Evolutionary conservation across 495 filamentous ascomycete species (phyloP), one percentile per base, ranked within the genome.

Genomic region (Penicillium lividum): DNA sequence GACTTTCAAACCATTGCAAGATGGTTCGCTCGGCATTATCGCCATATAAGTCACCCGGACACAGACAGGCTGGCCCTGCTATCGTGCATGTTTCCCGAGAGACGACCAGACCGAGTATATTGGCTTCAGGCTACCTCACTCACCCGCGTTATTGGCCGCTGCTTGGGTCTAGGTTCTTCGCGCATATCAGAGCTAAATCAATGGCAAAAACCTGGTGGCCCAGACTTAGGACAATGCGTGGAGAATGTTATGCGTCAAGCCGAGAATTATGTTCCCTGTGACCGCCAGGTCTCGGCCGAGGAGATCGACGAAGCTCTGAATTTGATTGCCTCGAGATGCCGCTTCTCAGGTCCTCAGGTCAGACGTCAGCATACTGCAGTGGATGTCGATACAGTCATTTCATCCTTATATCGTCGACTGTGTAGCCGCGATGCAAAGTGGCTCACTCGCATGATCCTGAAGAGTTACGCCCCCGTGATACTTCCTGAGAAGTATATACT

Each of bases 381-480:
- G 0, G 71, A 80, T 40, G 68, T 77, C 8, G 82, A 86, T 22
- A 65, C 73, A 8, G 61, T 77, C 8, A 65, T 92, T 1, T 75
- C 77, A 16, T 65, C 69, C 29, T 64, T 91, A 0, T 91, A 88
- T 68, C 79, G 70, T 43, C 78, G 83, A 11, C 58, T 92, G 29
- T 80, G 81, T 44, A 84, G 87, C 15, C 78, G 82, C 40, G 89
- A 96, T 66, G 89, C 87, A 0, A 97, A 97, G 73, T 97, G 93
- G 93, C 79, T 97, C 10, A 92, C 89, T 0, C 80, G 93, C 7
- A 73, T 94, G 67, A 82, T 97, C 36, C 71, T 97, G 18, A 94
- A 95, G 69, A 83, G 85, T 53, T 89, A 86, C 61, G 72, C 74
- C 16, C 88, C 89, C 0, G 80, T 93, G 3, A 63, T 82, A 7